Evolutionary conservation across 768 basidiomycete genomes (phyloP).

Genomic region (Porphyrellus cyaneotinctus): DNA sequence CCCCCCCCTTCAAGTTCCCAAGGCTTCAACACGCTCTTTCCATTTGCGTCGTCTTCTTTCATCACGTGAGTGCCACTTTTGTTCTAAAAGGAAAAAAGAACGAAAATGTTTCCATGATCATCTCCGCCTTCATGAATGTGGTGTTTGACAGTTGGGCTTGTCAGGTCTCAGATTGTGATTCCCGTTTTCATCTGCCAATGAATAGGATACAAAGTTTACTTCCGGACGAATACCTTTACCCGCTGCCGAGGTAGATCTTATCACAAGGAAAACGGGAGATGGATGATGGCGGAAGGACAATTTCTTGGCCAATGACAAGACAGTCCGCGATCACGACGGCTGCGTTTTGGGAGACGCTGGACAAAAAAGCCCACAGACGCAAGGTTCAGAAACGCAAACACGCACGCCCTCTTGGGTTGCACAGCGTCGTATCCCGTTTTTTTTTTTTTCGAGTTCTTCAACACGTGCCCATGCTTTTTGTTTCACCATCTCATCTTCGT

Average conservation of each 20-base stretch:
- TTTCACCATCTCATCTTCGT: not conserved
- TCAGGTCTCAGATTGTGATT: conserved; percentile 14
- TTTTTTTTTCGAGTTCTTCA: no score
- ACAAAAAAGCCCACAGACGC: no score
- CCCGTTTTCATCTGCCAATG: conserved; percentile 13
- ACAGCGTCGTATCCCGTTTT: not conserved
- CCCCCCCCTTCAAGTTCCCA: conserved; percentile 8
- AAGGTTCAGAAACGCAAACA: no score
- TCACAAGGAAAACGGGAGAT: conserved; percentile 54
- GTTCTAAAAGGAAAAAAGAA: conserved; percentile 1
- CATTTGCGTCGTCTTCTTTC: conserved; percentile 53
- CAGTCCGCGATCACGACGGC: conserved; percentile 29
- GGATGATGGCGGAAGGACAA: conserved; percentile 54
- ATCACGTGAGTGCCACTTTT: conserved; percentile 46
- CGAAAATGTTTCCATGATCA: conserved; percentile 18
- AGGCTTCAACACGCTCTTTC: conserved; percentile 20
- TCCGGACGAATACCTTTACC: conserved; percentile 25
- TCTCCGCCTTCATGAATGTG: conserved; percentile 20
- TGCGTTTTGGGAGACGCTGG: no score
- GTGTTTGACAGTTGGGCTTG: conserved; percentile 8
- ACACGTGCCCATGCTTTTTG: not conserved
- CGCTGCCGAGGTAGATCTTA: conserved; percentile 52
- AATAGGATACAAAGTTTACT: conserved; percentile 25
- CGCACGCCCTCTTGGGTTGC: not conserved
- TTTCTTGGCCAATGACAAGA: conserved; percentile 44